Evolutionary conservation across 192 early-diverging fungal species (phyloP), one percentile per base, ranked within the genome.

Genomic region (Backusella australiensis): DNA sequence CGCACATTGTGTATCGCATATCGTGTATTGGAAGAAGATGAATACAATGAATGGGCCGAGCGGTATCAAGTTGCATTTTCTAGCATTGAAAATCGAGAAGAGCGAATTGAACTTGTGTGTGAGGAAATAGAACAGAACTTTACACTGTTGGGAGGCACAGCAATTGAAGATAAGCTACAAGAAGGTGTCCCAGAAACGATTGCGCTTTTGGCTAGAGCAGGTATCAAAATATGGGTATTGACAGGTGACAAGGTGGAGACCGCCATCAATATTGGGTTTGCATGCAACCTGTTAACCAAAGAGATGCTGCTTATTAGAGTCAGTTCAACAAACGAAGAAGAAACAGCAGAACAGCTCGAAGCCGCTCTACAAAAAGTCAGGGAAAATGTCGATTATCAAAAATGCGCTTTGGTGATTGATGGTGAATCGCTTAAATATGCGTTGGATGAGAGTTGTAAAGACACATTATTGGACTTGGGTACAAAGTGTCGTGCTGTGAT

Each of bases 241-340:
- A 94, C 93, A 4, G 93, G 91, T 3, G 94, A 94, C 82, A 93
- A 93, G 72, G 83, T 91, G 79, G 93, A 94, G 69, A 94, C 93
- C 6, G 93, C 93, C 1, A 92, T 94, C 75, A 93, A 91, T 75
- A 94, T 94, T 84, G 93, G 93, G 0, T 88, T 91, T 56, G 89
- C 93, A 0, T 90, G 90, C 72, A 90, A 89, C 69, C 80, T 94
- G 8, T 82, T 94, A 26, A 87, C 75, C 15, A 73, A 83, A 21
- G 86, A 89, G 1, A 91, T 93, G 89, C 80, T 85, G 35, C 81
- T 94, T 1, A 84, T 93, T 41, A 77, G 91, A 49, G 67, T 77
- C 39, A 77, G 46, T 39, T 70, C 73, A 69, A 39, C 26, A 0
- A 72, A 80, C 14, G 85, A 89, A 35, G 66, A 69, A 26, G 85